Base-by-base conservation (phyloP, 371 early-diverging fungal genomes). In the Mucor indicus region DNA sequence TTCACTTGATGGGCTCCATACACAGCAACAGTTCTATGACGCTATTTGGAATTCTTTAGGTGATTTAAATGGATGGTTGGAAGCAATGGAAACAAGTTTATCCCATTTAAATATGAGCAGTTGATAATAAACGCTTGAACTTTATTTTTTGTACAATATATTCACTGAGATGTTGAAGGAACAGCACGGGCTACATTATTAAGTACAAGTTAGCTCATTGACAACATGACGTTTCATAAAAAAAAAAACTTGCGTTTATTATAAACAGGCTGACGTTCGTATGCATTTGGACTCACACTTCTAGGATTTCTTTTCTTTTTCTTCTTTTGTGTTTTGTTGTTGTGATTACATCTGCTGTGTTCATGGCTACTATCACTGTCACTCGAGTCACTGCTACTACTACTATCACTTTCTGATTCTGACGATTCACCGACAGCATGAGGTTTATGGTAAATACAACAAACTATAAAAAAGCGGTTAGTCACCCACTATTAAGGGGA, bases 381-480 rank as follows among this genome's bases (percentile, higher is more conserved):
- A 41, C 50, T 55, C 15, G 41, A 53, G 67, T 77, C 48, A 59
- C 68, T 62, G 22, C 59, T 56, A 37, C 64, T 60, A 21, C 44
- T 45, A 29, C 62, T 64, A 25, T 53, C 44, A 23, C 78, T 77
- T 11, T 69, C 70, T 27, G 72, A 72, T 33, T 81, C 85, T 6
- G 84, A 84, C 0, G 84, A 82, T 54, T 89, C 91, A 41, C 85
- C 93, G 46, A 88, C 77, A 25, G 61, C 69, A 38, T 78, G 83
- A 49, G 89, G 84, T 53, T 78, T 83, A 57, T 83, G 87, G 59
- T 82, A 93, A 32, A 93, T 93, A 59, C 94, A 93, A 70, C 93
- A 93, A 36, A 92, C 90, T 89, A 59, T n/a, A 39, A 29, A 36
- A 39, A 21, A n/a, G n/a, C n/a, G n/a, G n/a, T n/a, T n/a, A n/a